phyloP scores from a whole-genome alignment of 2,329 filamentous ascomycete genomes.

The Alternaria gansuensis region DNA sequence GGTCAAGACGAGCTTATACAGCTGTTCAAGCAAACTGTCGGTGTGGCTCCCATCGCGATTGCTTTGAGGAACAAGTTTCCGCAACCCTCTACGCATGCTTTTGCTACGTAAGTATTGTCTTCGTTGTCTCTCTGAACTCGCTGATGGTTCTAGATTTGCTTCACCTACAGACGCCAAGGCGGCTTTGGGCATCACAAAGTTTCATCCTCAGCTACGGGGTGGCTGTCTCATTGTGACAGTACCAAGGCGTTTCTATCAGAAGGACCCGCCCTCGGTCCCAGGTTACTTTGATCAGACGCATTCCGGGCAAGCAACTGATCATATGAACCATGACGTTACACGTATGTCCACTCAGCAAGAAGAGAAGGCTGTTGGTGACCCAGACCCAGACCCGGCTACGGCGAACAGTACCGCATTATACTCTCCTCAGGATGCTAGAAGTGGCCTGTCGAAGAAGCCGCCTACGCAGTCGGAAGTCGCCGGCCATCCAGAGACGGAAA shows the following conservation, averaged over 20 bases:
- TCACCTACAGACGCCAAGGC: slow-evolving; percentile 24
- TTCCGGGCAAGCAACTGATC: slow-evolving; percentile 4
- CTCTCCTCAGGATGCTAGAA: slow-evolving; percentile 51
- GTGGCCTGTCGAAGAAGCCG: slow-evolving; percentile 37
- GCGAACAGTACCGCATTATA: slow-evolving; percentile 28
- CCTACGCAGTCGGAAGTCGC: slow-evolving; percentile 8
- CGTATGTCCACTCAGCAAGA: slow-evolving; percentile 10
- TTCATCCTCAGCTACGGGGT: slow-evolving; percentile 22
- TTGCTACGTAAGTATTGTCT: slow-evolving; percentile 28
- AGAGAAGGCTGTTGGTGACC: neutral
- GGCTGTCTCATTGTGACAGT: slow-evolving; percentile 28
- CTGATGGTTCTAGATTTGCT: slow-evolving; percentile 31
- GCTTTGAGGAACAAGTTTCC: slow-evolving; percentile 11
- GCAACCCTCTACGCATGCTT: slow-evolving; percentile 26
- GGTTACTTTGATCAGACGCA: slow-evolving; percentile 8
- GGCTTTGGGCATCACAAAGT: slow-evolving; percentile 22
- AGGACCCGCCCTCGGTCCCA: slow-evolving; percentile 8
- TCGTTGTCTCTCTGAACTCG: neutral
- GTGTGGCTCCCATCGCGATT: slow-evolving; percentile 20
- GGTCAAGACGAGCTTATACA: slow-evolving; percentile 23
- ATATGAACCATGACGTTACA: slow-evolving; percentile 4
- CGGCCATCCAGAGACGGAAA: slow-evolving; percentile 14
- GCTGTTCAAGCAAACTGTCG: slow-evolving; percentile 30
- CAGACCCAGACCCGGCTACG: neutral
- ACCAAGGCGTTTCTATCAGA: slow-evolving; percentile 36